A percentile compares a stretch with the other conserved stretches of the same genome.
phyloP scores from a whole-genome alignment of 2,329 filamentous ascomycete genomes.

The Thelonectria rubi region DNA sequence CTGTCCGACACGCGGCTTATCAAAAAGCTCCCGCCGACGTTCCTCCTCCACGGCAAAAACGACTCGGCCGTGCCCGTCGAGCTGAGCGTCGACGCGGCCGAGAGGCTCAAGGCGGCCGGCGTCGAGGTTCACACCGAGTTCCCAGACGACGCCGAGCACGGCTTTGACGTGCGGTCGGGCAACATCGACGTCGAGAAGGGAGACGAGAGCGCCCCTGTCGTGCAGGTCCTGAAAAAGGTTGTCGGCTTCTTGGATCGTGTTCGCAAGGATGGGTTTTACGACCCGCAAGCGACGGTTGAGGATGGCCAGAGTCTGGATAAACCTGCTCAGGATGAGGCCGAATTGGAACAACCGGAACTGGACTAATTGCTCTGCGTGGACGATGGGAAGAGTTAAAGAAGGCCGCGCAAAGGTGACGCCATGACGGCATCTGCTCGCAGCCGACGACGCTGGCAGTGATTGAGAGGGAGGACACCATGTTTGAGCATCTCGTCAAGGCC shows the following conservation, averaged over 20 bases:
- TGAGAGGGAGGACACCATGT: no score
- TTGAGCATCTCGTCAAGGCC: no score
- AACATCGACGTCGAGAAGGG: conserved; percentile 30
- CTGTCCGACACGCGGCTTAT: conserved; percentile 24
- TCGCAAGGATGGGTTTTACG: neutral
- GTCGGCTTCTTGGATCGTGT: conserved; percentile 28
- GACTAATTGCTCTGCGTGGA: neutral
- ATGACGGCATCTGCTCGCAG: no score
- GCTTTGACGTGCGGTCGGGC: conserved; percentile 28
- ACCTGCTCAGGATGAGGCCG: neutral
- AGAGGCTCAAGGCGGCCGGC: conserved; percentile 27
- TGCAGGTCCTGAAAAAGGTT: conserved; percentile 28
- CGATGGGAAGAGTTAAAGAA: no score
- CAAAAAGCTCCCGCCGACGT: conserved; percentile 25
- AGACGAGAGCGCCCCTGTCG: neutral
- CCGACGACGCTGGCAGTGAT: no score
- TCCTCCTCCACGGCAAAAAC: conserved; percentile 33
- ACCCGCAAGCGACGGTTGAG: neutral
- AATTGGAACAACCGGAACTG: neutral
- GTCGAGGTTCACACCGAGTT: conserved; percentile 27
- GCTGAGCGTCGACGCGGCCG: conserved; percentile 28
- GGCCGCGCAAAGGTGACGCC: no score
- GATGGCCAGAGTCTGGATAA: neutral
- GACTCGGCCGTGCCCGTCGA: conserved; percentile 36
- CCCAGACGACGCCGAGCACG: conserved; percentile 34